These are phyloP conservation scores for Colletotrichum sp. DNA, from an alignment of 2,329 filamentous ascomycete species.

Conservation along the genomic window DNA sequence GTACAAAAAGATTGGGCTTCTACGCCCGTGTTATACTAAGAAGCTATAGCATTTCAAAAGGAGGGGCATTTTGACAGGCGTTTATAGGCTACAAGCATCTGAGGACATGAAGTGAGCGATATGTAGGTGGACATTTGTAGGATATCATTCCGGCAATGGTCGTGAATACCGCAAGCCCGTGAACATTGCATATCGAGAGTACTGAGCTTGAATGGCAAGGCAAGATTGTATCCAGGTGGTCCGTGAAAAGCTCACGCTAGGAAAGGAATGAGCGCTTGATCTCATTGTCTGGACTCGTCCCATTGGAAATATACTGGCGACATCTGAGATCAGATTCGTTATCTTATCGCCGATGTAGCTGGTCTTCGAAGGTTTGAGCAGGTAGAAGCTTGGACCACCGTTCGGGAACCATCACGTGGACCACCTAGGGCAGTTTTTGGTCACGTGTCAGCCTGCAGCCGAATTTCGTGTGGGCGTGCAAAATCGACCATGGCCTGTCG, in stretches of 20 bases:
- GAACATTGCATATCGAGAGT: background rate
- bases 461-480: background rate
- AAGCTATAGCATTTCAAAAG: background rate
- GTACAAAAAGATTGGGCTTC: background rate
- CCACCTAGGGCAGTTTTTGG: background rate
- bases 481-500: background rate
- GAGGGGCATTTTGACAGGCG: slow-evolving; percentile 1
- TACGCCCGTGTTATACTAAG: background rate
- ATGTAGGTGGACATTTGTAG: background rate
- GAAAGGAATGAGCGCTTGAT: background rate
- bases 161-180: background rate
- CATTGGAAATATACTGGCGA: background rate
- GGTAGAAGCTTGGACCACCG: background rate
- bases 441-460: background rate
- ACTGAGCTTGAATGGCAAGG: background rate
- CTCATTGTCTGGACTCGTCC: background rate
- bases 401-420: background rate
- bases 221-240: background rate
- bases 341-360: background rate
- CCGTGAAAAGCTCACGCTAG: background rate
- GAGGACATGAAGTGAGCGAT: background rate
- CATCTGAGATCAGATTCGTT: background rate
- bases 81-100: background rate
- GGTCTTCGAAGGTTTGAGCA: background rate
- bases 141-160: background rate